These are phyloP conservation scores for Talaromyces piceae DNA, from an alignment of 2,329 filamentous ascomycete species.

Conservation along the genomic window DNA sequence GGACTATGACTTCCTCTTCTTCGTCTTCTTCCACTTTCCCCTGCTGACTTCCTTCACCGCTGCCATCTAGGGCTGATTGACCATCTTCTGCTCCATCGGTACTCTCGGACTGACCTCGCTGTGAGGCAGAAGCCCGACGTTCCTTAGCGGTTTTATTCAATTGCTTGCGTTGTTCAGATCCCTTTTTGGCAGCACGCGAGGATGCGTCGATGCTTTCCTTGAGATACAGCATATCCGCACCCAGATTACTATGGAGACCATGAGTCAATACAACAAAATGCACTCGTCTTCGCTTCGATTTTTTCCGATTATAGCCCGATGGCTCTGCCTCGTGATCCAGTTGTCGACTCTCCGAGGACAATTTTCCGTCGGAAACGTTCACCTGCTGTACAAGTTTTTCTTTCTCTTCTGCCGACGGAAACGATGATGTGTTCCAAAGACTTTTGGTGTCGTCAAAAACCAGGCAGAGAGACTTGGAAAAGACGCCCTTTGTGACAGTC, in stretches of 20 bases:
- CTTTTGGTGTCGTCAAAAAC: constrained; percentile 80
- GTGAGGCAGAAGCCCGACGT: neutral
- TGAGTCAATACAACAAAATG: constrained; percentile 91
- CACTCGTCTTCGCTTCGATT: constrained; percentile 51
- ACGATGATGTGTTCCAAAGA: constrained; percentile 83
- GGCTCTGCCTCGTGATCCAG: neutral
- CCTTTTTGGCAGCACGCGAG: constrained; percentile 59
- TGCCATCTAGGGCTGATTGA: neutral
- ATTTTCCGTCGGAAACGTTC: constrained; percentile 15
- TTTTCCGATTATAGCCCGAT: constrained; percentile 9
- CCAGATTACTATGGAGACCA: constrained; percentile 89
- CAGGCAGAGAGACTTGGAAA: constrained; percentile 70
- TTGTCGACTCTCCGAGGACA: neutral
- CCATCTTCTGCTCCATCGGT: neutral
- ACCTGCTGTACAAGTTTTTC: constrained; percentile 34
- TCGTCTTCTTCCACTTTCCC: constrained; percentile 38
- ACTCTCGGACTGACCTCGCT: neutral
- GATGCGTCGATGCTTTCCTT: constrained; percentile 89
- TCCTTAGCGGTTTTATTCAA: neutral
- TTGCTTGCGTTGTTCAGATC: constrained; percentile 29
- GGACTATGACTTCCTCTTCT: constrained; percentile 72
- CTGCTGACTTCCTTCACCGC: constrained; percentile 6
- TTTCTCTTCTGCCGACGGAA: constrained; percentile 55
- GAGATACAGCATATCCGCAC: constrained; percentile 91
- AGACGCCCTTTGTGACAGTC: constrained; percentile 66